These are phyloP conservation scores for Decorospora gaudefroyi DNA, from an alignment of 2,329 filamentous ascomycete species.

Conservation along the genomic window DNA sequence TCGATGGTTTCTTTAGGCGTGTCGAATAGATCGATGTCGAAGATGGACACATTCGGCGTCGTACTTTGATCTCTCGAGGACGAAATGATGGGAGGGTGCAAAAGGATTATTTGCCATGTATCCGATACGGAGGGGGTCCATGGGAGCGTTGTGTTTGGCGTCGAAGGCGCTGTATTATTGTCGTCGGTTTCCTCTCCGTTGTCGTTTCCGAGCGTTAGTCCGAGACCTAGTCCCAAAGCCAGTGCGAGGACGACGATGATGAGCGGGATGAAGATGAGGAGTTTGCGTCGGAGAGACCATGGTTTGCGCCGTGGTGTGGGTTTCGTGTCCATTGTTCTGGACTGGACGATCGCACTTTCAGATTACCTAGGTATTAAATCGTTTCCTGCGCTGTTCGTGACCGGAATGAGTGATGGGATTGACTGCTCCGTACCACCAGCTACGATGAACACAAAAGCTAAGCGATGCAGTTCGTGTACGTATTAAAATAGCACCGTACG, in stretches of 20 bases:
- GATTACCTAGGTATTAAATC: too few relatives aligned
- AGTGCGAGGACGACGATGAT: conserved; percentile 50
- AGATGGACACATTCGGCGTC: conserved; percentile 60
- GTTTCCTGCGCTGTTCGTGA: too few relatives aligned
- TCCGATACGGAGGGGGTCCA: conserved; percentile 61
- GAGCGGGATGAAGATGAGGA: conserved; percentile 30
- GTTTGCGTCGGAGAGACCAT: conserved; percentile 32
- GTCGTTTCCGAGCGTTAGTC: conserved; percentile 50
- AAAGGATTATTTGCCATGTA: conserved; percentile 67
- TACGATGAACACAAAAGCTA: too few relatives aligned
- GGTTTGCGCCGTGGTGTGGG: conserved; percentile 6
- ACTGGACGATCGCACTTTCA: too few relatives aligned
- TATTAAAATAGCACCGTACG: too few relatives aligned
- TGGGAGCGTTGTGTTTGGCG: conserved; percentile 34
- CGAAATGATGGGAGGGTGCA: conserved; percentile 33
- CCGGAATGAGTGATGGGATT: not conserved
- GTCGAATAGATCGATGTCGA: conserved; percentile 65
- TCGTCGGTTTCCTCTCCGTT: conserved; percentile 29
- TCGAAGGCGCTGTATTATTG: conserved; percentile 27
- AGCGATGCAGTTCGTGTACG: too few relatives aligned
- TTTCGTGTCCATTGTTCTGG: conserved; percentile 20
- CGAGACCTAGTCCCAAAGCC: conserved; percentile 62
- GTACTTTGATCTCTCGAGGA: conserved; percentile 41
- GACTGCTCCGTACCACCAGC: too few relatives aligned
- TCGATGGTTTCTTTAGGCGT: conserved; percentile 55